Evolutionary conservation across 164 flowering plant species (phyloP).

Genomic region (Paratinospora sagittata): DNA sequence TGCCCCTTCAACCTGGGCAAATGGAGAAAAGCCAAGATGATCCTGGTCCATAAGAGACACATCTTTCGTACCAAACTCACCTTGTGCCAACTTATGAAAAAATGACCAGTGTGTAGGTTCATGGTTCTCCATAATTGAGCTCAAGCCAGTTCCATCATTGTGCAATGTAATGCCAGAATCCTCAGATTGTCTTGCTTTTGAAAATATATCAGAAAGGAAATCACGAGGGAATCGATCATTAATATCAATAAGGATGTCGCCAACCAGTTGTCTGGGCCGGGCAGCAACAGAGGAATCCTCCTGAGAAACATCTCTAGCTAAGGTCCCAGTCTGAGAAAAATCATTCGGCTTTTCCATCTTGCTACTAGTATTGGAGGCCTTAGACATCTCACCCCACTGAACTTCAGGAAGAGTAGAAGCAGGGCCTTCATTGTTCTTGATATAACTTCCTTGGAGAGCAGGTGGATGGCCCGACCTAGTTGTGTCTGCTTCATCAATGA

Average conservation of each 20-base stretch:
- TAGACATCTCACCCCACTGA: slow-evolving; percentile 29
- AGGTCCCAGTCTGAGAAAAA: slow-evolving; percentile 27
- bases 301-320: slow-evolving; percentile 25
- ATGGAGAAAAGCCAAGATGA: slow-evolving; percentile 44
- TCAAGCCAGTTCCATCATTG: slow-evolving; percentile 69
- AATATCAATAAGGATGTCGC: slow-evolving; percentile 75
- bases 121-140: slow-evolving; percentile 79
- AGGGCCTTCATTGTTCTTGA: slow-evolving; percentile 27
- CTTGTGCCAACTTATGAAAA: slow-evolving; percentile 76
- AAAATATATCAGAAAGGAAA: slow-evolving; percentile 79
- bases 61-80: slow-evolving; percentile 47
- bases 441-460: slow-evolving; percentile 19
- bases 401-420: slow-evolving; percentile 26
- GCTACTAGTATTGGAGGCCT: slow-evolving; percentile 14
- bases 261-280: slow-evolving; percentile 29
- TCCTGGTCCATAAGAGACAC: slow-evolving; percentile 85
- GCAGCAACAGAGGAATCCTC: slow-evolving; percentile 23
- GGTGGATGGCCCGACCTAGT: slow-evolving; percentile 19
- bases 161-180: slow-evolving; percentile 35
- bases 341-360: slow-evolving; percentile 20
- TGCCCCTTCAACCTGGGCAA: slow-evolving; percentile 32
- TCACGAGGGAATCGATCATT: slow-evolving; percentile 86
- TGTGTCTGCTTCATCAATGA: slow-evolving; percentile 15
- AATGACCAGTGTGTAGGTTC: slow-evolving; percentile 93
- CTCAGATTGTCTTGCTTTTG: slow-evolving; percentile 41